Conservation (phyloP, 2,329 filamentous ascomycete species). For the Aureobasidium zeae region DNA sequence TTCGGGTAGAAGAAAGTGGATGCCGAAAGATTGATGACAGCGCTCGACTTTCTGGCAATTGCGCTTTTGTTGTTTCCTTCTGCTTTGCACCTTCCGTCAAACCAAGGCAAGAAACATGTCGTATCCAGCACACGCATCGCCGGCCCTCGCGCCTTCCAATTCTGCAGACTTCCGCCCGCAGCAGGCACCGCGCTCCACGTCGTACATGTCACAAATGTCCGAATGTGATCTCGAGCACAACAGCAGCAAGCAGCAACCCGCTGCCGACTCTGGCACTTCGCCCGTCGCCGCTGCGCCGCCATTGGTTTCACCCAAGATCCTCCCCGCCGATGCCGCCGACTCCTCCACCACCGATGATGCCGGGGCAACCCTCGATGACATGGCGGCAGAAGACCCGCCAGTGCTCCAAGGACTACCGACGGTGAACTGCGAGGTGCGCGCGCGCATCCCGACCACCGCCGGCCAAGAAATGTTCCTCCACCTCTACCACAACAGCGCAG, state of each 20-base stretch:
- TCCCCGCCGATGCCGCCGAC: slow-evolving; percentile 26
- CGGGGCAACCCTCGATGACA: slow-evolving; percentile 24
- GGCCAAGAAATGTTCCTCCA: slow-evolving; percentile 97
- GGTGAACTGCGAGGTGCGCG: slow-evolving; percentile 89
- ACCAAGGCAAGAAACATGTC: neutral
- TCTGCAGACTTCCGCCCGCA: slow-evolving; percentile 44
- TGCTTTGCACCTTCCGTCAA: neutral
- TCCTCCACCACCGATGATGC: slow-evolving; percentile 20
- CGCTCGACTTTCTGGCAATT: slow-evolving; percentile 7
- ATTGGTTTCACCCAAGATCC: slow-evolving; percentile 40
- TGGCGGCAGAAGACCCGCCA: slow-evolving; percentile 51
- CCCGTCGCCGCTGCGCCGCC: slow-evolving; percentile 30
- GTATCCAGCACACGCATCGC: slow-evolving; percentile 34
- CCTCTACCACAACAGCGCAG: slow-evolving; percentile 83
- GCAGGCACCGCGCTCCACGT: slow-evolving; percentile 29
- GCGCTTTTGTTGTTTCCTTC: neutral
- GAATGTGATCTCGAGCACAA: slow-evolving; percentile 30
- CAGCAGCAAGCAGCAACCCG: slow-evolving; percentile 15
- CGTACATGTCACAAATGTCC: slow-evolving; percentile 27
- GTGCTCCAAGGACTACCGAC: slow-evolving; percentile 67
- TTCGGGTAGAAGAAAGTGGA: slow-evolving; percentile 3
- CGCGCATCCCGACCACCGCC: slow-evolving; percentile 83
- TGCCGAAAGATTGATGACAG: slow-evolving; percentile 8
- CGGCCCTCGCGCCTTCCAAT: slow-evolving; percentile 36
- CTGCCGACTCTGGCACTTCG: too few relatives aligned